These are phyloP conservation scores for Mediolabrus comicus DNA, from an alignment of 108 stramenopile species.

Conservation along the genomic window DNA sequence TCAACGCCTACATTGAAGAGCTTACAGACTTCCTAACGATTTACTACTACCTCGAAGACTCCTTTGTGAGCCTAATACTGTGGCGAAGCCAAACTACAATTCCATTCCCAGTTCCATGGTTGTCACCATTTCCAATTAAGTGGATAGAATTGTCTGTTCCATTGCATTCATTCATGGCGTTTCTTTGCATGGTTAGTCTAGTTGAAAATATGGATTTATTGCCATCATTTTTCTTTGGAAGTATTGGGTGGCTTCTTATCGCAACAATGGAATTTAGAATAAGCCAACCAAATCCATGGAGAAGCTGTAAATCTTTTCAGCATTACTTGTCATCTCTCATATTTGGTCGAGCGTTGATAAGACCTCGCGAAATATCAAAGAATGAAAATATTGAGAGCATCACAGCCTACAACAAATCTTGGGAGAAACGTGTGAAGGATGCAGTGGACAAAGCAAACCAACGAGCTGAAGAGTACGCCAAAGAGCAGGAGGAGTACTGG, in stretches of 20 bases:
- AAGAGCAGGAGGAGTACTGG: conserved; percentile 45
- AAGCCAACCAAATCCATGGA: conserved; percentile 57
- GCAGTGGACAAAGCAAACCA: conserved; percentile 50
- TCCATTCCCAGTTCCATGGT: conserved; percentile 16
- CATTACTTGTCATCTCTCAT: conserved; percentile 46
- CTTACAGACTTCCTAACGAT: conserved; percentile 23
- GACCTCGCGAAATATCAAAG: conserved; percentile 38
- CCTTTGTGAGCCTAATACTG: conserved; percentile 53
- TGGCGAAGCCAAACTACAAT: conserved; percentile 66
- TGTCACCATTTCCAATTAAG: conserved; percentile 6
- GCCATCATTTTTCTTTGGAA: conserved; percentile 69
- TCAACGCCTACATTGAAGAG: not conserved
- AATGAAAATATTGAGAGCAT: conserved; percentile 52
- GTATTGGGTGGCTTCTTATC: conserved; percentile 47
- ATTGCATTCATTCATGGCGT: conserved; percentile 65
- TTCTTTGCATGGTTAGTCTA: conserved; percentile 44
- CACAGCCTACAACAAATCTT: conserved; percentile 20
- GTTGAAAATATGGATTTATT: conserved; percentile 63
- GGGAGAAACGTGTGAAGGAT: conserved; percentile 36
- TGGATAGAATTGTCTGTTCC: conserved; percentile 44
- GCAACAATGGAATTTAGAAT: conserved; percentile 50
- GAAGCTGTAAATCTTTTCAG: conserved; percentile 43
- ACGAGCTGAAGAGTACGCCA: conserved; percentile 31
- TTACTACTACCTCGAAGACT: conserved; percentile 62
- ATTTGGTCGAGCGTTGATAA: conserved; percentile 31